Percentiles rank a stretch among this genome's conserved stretches.
Conservation (phyloP, 768 basidiomycete species). For the Psilocybe sp. region DNA sequence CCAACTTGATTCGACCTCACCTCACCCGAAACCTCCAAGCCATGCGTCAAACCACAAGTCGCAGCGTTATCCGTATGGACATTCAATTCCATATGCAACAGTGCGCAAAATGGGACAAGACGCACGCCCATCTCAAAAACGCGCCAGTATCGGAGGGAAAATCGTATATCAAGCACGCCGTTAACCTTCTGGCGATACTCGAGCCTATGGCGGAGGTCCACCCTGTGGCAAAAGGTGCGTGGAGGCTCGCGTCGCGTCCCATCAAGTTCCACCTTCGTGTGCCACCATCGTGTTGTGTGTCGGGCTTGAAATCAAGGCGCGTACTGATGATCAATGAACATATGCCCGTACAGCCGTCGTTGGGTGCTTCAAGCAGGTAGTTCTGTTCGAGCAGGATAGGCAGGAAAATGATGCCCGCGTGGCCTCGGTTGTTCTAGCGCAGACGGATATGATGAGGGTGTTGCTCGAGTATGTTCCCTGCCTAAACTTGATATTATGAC, state of each 20-base stretch:
- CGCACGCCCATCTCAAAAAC: not conserved
- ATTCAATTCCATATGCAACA: no score
- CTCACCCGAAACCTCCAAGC: no score
- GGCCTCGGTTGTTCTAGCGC: not conserved
- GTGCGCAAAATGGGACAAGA: not conserved
- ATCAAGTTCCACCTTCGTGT: no score
- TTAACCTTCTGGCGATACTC: no score
- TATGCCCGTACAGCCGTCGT: not conserved
- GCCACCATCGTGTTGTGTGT: no score
- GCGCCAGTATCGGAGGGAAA: no score
- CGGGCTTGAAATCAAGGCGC: no score
- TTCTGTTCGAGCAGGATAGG: conserved; percentile 3
- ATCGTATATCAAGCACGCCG: no score
- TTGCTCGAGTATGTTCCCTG: conserved; percentile 2
- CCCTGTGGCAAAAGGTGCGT: not conserved
- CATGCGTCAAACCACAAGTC: no score
- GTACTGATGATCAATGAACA: not conserved
- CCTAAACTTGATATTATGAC: not conserved
- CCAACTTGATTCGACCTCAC: no score
- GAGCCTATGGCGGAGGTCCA: not conserved
- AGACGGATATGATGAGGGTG: conserved; percentile 7
- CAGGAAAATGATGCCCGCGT: conserved; percentile 6
- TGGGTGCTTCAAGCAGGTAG: conserved; percentile 1
- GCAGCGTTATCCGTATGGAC: no score
- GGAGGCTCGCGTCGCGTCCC: no score